Evolutionary conservation across 2,329 filamentous ascomycete genomes (phyloP).

Genomic region (Aspergillus fischeri): DNA sequence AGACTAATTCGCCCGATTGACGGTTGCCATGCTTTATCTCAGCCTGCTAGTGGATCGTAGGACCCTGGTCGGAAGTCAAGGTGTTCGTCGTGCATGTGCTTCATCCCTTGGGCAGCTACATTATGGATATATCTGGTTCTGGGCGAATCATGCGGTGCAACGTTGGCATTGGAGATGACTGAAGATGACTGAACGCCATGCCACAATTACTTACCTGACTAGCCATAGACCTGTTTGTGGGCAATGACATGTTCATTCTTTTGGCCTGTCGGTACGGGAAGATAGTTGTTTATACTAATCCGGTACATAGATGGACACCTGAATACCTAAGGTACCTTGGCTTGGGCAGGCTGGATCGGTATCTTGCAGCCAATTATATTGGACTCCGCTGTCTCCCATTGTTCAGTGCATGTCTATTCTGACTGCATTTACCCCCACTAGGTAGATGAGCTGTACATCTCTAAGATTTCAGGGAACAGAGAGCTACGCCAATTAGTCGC

Average conservation of each 20-base stretch:
- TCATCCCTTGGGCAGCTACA: conserved; percentile 23
- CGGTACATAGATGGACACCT: not conserved
- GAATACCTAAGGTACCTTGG: not conserved
- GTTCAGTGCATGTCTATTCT: not conserved
- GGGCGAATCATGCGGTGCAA: conserved; percentile 21
- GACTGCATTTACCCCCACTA: not conserved
- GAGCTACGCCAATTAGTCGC: not conserved
- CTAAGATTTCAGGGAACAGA: not conserved
- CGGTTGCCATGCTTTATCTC: conserved; percentile 15
- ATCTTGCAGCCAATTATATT: not conserved
- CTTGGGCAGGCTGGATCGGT: not conserved
- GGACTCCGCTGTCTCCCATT: not conserved
- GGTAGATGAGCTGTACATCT: not conserved
- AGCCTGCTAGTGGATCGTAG: conserved; percentile 1
- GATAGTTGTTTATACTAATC: not conserved
- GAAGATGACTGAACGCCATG: conserved; percentile 11
- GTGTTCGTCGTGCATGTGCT: conserved; percentile 12
- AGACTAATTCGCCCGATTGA: conserved; percentile 14
- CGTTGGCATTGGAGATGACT: conserved; percentile 14
- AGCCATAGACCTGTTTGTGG: not conserved
- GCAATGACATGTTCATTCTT: not conserved
- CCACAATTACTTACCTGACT: conserved; percentile 8
- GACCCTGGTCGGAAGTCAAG: conserved; percentile 17
- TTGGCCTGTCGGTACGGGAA: not conserved
- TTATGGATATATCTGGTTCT: conserved; percentile 11